These are phyloP conservation scores for Lodderomyces beijingensis DNA, from an alignment of 1,139 yeast genomes.

Conservation along the genomic window DNA sequence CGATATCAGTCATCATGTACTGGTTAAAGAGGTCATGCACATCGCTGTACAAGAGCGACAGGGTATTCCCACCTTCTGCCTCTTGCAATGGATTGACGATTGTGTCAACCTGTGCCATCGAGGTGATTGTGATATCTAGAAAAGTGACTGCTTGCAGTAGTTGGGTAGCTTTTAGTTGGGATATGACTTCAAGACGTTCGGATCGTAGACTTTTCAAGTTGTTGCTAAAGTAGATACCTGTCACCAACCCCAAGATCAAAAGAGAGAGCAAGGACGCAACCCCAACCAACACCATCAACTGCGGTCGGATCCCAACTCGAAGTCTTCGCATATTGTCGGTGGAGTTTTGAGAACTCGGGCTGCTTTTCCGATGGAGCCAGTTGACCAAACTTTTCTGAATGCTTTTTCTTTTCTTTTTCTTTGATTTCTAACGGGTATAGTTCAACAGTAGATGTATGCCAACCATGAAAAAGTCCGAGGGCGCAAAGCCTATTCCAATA, in stretches of 20 bases:
- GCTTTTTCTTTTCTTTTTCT: no score
- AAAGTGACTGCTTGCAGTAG: conserved; percentile 45
- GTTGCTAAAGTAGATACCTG: conserved; percentile 73
- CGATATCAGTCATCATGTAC: conserved; percentile 4
- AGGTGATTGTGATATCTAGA: conserved; percentile 5
- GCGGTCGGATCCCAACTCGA: conserved; percentile 57
- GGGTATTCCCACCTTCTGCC: conserved; percentile 4
- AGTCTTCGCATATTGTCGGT: conserved; percentile 30
- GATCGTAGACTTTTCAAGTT: conserved; percentile 61
- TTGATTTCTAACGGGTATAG: no score
- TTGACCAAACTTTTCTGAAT: no score
- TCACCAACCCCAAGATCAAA: conserved; percentile 68
- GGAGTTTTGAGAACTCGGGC: no score
- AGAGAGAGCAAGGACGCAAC: conserved; percentile 74
- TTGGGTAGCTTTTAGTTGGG: conserved; percentile 78
- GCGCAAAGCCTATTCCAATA: no score
- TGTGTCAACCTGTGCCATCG: conserved; percentile 6
- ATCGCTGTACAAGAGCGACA: conserved; percentile 1
- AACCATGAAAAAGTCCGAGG: no score
- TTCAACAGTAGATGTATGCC: no score
- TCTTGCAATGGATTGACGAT: conserved; percentile 5
- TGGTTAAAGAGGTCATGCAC: conserved; percentile 4
- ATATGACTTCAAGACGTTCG: conserved; percentile 70
- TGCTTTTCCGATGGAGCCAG: no score
- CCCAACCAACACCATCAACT: conserved; percentile 75